Evolutionary conservation across 2,329 filamentous ascomycete genomes (phyloP), one percentile per base, ranked within the genome.

Genomic region (Diaporthe nobilis): DNA sequence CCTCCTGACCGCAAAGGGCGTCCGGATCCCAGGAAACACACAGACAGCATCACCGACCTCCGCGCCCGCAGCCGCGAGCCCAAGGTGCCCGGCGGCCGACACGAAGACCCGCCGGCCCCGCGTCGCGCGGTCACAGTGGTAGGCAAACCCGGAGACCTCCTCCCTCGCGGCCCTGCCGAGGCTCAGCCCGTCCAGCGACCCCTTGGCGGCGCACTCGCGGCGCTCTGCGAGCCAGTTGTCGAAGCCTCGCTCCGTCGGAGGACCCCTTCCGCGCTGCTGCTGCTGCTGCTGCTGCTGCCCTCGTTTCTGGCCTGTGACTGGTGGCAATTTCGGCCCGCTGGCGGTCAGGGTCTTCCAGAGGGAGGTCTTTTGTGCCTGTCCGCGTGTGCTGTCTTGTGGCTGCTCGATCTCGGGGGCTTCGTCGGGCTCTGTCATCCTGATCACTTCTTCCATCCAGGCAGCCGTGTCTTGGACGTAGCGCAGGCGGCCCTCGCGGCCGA

Each of bases 281-380:
- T 57, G n/a, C 49, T 22, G n/a, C 44, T 39, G n/a, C 44, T 39
- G 25, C 28, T 55, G 51, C 17, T 28, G 51, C 12, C 51, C 53
- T 15, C 31, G 55, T 0, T 6, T 31, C 55, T 7, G 31, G 9
- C 28, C 1, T 20, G 1, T 17, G 31, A 3, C 5, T 1, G 0
- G 57, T 37, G 57, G 20, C 9, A 31, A 3, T 39, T 1, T n/a
- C 20, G 57, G 31, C 20, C 57, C 57, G 57, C 57, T 15, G 17
- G 57, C 57, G 17, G 57, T 60, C 20, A 60, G 57, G 4, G 57
- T 60, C 57, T 37, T 60, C 57, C 57, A 60, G 15, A 60, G 57
- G 8, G 8, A 2, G 1, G 4, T 25, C 1, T 5, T 60, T 3
- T 39, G 57, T 12, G 31, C 20, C 10, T 37, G 31, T n/a, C 2